phyloP scores from a whole-genome alignment of 2,329 filamentous ascomycete species.

The Neocatenulostroma microsporum region DNA sequence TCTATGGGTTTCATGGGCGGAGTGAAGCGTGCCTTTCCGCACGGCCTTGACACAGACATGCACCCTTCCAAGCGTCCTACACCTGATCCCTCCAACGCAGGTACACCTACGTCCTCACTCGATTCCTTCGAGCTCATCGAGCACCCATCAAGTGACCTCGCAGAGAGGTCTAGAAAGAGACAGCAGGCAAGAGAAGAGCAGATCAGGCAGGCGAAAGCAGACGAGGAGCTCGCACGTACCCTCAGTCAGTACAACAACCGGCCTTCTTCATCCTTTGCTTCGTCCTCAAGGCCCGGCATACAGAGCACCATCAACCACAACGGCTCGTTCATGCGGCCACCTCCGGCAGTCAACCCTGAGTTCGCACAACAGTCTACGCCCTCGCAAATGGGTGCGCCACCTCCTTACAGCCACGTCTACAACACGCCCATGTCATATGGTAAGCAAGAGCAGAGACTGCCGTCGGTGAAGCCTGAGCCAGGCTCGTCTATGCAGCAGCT shows the following conservation, averaged over 20 bases:
- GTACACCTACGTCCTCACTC: conserved; percentile 20
- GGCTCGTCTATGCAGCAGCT: conserved; percentile 11
- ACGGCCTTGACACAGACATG: conserved; percentile 13
- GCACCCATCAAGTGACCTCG: neutral
- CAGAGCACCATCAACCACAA: conserved; percentile 25
- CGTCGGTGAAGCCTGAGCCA: conserved; percentile 8
- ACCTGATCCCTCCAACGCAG: conserved; percentile 21
- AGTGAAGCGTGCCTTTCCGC: conserved; percentile 17
- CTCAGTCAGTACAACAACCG: conserved; percentile 17
- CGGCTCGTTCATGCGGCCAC: conserved; percentile 20
- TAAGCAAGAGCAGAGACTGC: conserved; percentile 10
- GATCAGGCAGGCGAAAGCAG: conserved; percentile 5
- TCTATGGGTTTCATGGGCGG: conserved; percentile 2
- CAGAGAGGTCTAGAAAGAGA: conserved; percentile 8
- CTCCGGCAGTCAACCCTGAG: conserved; percentile 8
- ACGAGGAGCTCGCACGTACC: conserved; percentile 20
- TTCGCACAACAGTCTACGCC: neutral
- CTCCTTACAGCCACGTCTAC: neutral
- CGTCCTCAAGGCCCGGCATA: conserved; percentile 18
- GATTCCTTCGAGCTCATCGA: conserved; percentile 18
- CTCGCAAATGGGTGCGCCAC: conserved; percentile 1
- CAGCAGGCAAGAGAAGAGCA: conserved; percentile 12
- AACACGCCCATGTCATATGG: neutral
- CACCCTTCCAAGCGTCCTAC: conserved; percentile 25
- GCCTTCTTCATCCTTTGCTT: conserved; percentile 10